phyloP scores from a whole-genome alignment of 257 asterid genomes.

The Solanum medicagineum region DNA sequence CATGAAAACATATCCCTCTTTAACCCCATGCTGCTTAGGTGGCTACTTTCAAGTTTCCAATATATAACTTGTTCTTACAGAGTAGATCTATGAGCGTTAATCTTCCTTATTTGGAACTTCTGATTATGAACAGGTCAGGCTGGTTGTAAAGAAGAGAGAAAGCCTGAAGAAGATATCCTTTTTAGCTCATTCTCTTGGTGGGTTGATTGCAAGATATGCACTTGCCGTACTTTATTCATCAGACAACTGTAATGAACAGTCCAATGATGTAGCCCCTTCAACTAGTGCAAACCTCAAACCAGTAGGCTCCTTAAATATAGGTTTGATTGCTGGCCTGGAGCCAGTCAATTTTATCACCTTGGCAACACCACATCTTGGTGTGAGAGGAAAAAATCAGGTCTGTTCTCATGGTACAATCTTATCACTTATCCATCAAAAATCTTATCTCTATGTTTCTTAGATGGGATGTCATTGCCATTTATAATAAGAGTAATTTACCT shows the following conservation, averaged over 20 bases:
- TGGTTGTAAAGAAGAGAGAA: conserved; percentile 45
- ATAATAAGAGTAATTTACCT: background rate
- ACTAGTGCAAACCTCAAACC: conserved; percentile 10
- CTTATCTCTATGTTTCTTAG: background rate
- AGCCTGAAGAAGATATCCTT: conserved; percentile 64
- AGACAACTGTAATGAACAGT: conserved; percentile 7
- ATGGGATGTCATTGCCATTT: background rate
- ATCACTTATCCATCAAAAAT: background rate
- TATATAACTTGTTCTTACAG: background rate
- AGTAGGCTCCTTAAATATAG: conserved; percentile 20
- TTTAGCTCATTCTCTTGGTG: conserved; percentile 89
- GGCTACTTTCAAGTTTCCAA: background rate
- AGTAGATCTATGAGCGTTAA: background rate
- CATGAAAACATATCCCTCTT: background rate
- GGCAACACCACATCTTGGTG: conserved; percentile 89
- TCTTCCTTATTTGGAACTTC: background rate
- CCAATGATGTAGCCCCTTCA: conserved; percentile 15
- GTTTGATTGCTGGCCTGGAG: conserved; percentile 67
- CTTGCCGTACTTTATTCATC: conserved; percentile 44
- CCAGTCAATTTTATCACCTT: conserved; percentile 65
- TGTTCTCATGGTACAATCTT: background rate
- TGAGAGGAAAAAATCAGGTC: conserved; percentile 82
- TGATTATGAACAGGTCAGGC: conserved; percentile 32
- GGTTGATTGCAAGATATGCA: conserved; percentile 75
- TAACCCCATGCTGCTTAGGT: background rate